Base-by-base conservation (phyloP, 2,329 filamentous ascomycete species). In the Pyricularia sp. region DNA sequence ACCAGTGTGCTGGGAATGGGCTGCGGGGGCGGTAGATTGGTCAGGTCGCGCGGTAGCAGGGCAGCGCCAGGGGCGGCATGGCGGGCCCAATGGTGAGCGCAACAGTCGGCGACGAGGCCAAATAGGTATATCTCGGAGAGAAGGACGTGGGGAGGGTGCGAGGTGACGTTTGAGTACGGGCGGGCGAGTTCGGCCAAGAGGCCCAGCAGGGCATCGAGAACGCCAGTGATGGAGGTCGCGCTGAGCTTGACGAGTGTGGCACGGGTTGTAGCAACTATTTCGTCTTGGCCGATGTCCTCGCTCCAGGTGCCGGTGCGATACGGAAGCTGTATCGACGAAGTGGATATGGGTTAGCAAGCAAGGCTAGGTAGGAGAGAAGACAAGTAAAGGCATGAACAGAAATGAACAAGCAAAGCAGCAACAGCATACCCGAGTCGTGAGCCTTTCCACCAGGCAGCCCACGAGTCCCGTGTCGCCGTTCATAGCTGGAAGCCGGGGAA, bases 41-140 rank as follows among this genome's bases (percentile, higher is more conserved):
- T 73, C 50, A 73, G 73, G 65, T 72, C 71, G 26, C 72, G 50
- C 9, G 66, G 17, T 7, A 73, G 64, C 58, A 72, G 70, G n/a
- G 30, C 2, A 30, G 42, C 58, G 28, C 23, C 20, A 7, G 55
- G 30, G n/a, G 71, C 68, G 25, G 69, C 72, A 61, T 61, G 58
- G 63, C 74, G 71, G 64, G 71, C 67, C 87, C 88, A 90, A 74
- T 88, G 84, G 68, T 84, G 83, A 67, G 84, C 82, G 72, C 87
- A 90, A 75, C 88, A 91, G 73, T 90, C 88, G 74, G 88, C 86
- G 50, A 88, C 81, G 61, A 91, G 79, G 65, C 85, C 83, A 66
- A 90, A 77, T n/a, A 90, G 79, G 73, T 88, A 90, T 65, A 88
- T 79, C 75, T 91, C 88, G 23, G 89, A 90, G 65, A 86, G 81